Base-by-base conservation (phyloP, 306 rosid genomes). In the Medicago lupulina region DNA sequence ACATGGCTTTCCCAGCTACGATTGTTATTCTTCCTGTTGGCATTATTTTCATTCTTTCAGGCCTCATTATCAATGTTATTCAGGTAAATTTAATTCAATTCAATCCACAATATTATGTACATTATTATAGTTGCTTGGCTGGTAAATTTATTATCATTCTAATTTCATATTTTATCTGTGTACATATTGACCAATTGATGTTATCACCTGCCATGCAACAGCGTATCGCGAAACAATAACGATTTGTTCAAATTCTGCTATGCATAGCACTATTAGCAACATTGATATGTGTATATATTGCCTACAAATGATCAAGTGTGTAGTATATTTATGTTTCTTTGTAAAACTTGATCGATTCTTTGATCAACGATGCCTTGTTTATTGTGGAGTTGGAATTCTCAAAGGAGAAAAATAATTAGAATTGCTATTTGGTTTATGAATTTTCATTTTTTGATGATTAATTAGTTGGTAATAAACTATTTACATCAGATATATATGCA, bases 1-100 rank as follows among this genome's bases (percentile, higher is more conserved):
- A 49, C 71, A 94, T 91, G 98, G 88, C 87, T 40, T 81, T 91
- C 79, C 97, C 90, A 38, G 91, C 98, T 49, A 86, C 85, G 23
- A 47, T 90, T 16, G 83, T 85, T 43, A 77, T 94, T 59, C 80
- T 89, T 80, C 98, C 98, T 12, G 1, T 87, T 3, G 98, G 96
- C 70, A 60, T 83, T 41, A 79, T 94, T 57, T 88, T 94, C 91
- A 75, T 91, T 70, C 80, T 90, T 70, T 94, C 98, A 0, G 98
- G 98, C 78, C 81, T 90, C 79, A 69, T 87, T 76, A 86, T 94
- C 67, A 94, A 89, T 85, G 34, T 83, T 53, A 70, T 84, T 75
- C 98, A 94, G 97, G 97, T 88, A 46, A 17, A 28, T 3, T 18
- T 31, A 14, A 34, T 7, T 28, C 31, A 6, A 78, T 74, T 8